Evolutionary conservation across 345 rosid genomes (phyloP), one percentile per base, ranked within the genome.

Genomic region (Ceriops decandra): DNA sequence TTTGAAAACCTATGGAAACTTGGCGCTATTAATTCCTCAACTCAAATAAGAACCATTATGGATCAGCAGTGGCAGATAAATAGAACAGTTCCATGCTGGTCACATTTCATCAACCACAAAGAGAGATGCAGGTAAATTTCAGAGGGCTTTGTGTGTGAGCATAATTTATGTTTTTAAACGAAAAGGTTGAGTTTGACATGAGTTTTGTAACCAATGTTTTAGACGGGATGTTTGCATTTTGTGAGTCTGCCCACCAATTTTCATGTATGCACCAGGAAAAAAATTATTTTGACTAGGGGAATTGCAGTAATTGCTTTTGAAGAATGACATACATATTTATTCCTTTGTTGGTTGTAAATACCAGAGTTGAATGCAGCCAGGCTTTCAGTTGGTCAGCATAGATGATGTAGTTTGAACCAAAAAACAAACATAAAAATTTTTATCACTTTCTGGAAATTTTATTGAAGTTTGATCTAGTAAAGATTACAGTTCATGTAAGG

Each of bases 81-180:
- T 49, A 87, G 93, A 79, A 79, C 81, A 63, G 95, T 88, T 69
- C 98, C 96, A n/a, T 90, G 98, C 67, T 90, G 96, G 95, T 92
- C 96, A 0, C 95, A 85, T 86, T 90, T 90, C 77, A 68, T 92
- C 57, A 71, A 78, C 68, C 32, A 49, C 2, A 77, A 82, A 72
- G 76, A 35, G 68, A 81, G 91, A 38, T 87, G 95, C 83, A 78
- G 78, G 93, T 89, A 83, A 62, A 77, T 69, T 17, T 13, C 49
- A 8, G 10, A 28, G 42, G 49, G 49, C 47, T 42, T 42, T 42
- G 17, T 2, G 3, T 42, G 49, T 42, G 19, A 42, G 17, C 19
- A 42, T 42, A 42, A 42, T 42, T 38, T 42, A 15, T 17, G 13
- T 42, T 42, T 42, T 42, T 42, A 42, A 16, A 42, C 15, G 19